phyloP scores from a whole-genome alignment of 306 rosid species.

The Comarum palustre region DNA sequence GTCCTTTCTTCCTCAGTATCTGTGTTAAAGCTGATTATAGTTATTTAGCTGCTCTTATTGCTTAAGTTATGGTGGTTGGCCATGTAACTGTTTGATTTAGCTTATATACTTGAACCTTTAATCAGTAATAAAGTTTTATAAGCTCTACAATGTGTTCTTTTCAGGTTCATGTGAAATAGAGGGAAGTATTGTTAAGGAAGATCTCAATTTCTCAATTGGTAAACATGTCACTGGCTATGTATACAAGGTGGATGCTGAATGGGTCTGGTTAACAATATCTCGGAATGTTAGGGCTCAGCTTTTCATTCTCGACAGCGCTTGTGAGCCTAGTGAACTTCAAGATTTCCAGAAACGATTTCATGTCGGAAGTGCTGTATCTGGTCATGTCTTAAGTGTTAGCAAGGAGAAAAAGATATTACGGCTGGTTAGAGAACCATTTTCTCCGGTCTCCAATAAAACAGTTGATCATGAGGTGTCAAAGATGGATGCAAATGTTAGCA shows the following conservation, averaged over 20 bases:
- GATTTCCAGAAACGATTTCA: slow-evolving; percentile 57
- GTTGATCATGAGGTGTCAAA: slow-evolving; percentile 24
- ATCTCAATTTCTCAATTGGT: slow-evolving; percentile 52
- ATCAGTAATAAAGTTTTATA: not conserved
- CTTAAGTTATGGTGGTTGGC: not conserved
- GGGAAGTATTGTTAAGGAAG: slow-evolving; percentile 30
- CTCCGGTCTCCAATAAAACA: slow-evolving; percentile 25
- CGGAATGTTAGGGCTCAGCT: slow-evolving; percentile 66
- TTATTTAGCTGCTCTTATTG: not conserved
- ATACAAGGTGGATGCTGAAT: slow-evolving; percentile 68
- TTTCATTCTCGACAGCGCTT: slow-evolving; percentile 71
- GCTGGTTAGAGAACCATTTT: slow-evolving; percentile 42
- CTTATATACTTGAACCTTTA: not conserved
- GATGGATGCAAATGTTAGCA: slow-evolving; percentile 26
- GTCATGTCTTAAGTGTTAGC: slow-evolving; percentile 53
- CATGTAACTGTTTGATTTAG: not conserved
- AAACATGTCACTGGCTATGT: slow-evolving; percentile 67
- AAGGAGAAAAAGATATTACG: slow-evolving; percentile 60
- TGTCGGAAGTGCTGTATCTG: slow-evolving; percentile 63
- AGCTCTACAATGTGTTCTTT: slow-evolving; percentile 25
- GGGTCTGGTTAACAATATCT: slow-evolving; percentile 77
- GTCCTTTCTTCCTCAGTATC: not conserved
- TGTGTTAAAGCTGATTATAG: not conserved
- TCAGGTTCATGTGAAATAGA: slow-evolving; percentile 50
- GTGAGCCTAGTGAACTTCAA: slow-evolving; percentile 69